A percentile compares a stretch with the other conserved stretches of the same genome.
These are phyloP conservation scores for Rhizopogon roseolus DNA, from an alignment of 768 basidiomycete genomes.

Conservation along the genomic window DNA sequence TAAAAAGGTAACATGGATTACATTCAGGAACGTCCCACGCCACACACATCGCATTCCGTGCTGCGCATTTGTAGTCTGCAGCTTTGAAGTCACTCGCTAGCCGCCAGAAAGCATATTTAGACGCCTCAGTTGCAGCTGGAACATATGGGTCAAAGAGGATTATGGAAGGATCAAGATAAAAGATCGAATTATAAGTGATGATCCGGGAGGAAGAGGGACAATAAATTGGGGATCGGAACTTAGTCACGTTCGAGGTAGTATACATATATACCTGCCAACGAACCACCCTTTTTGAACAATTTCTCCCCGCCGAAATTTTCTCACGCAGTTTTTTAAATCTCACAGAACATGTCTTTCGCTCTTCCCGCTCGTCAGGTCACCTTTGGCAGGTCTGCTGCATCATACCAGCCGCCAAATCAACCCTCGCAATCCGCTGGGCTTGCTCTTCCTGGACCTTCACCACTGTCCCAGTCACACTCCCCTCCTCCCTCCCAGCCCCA, in stretches of 20 bases:
- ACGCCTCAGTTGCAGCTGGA: background rate
- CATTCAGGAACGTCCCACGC: constrained; percentile 21
- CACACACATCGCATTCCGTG: background rate
- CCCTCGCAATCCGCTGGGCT: too few relatives aligned
- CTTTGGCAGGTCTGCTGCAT: too few relatives aligned
- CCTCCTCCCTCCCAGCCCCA: constrained; percentile 23
- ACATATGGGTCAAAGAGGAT: background rate
- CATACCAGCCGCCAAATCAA: too few relatives aligned
- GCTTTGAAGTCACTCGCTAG: background rate
- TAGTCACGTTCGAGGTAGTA: constrained; percentile 19
- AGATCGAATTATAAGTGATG: constrained; percentile 16
- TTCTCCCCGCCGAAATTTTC: constrained; percentile 16
- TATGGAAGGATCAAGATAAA: background rate
- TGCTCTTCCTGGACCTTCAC: constrained; percentile 48
- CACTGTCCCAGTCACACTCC: constrained; percentile 41
- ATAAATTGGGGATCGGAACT: constrained; percentile 6
- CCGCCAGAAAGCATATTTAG: background rate
- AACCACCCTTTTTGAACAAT: background rate
- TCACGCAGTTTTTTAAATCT: constrained; percentile 15
- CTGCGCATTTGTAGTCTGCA: background rate
- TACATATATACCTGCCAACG: constrained; percentile 22
- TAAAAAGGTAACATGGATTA: background rate
- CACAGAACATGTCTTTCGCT: background rate
- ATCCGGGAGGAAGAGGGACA: constrained; percentile 20
- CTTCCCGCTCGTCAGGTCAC: too few relatives aligned